phyloP scores from a whole-genome alignment of 2,329 filamentous ascomycete species.

The Seiridium cupressi region DNA sequence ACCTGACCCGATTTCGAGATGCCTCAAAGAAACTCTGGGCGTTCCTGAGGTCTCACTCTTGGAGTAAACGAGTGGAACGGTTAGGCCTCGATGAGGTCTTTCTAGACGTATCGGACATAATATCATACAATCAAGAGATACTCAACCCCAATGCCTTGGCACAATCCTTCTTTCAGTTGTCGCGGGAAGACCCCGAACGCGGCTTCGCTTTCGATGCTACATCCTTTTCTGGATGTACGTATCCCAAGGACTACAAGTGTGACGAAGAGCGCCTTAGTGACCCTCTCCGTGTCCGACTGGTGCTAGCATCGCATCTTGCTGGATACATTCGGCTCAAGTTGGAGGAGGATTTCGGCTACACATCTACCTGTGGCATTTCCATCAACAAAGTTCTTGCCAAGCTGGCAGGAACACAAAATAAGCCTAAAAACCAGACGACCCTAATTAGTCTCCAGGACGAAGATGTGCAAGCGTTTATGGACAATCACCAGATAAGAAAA shows the following conservation, averaged over 20 bases:
- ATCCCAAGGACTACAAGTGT: slow-evolving; percentile 9
- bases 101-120: slow-evolving; percentile 80
- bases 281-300: slow-evolving; percentile 57
- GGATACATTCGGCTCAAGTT: slow-evolving; percentile 69
- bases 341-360: slow-evolving; percentile 77
- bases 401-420: slow-evolving; percentile 78
- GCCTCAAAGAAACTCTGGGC: slow-evolving; percentile 77
- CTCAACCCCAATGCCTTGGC: slow-evolving; percentile 64
- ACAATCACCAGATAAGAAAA: slow-evolving; percentile 71
- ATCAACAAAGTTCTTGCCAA: slow-evolving; percentile 87
- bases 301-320: slow-evolving; percentile 80
- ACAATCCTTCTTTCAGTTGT: slow-evolving; percentile 78
- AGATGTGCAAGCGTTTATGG: slow-evolving; percentile 67
- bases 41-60: slow-evolving; percentile 71
- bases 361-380: slow-evolving; percentile 81
- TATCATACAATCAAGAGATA: slow-evolving; percentile 75
- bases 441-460: slow-evolving; percentile 64
- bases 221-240: slow-evolving; percentile 60
- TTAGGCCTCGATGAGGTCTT: slow-evolving; percentile 91
- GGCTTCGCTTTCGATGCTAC: slow-evolving; percentile 81
- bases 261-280: slow-evolving; percentile 26
- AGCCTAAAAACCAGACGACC: slow-evolving; percentile 85
- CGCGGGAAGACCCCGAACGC: slow-evolving; percentile 68
- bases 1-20: slow-evolving; percentile 81
- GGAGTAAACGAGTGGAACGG: slow-evolving; percentile 75